A percentile compares a stretch with the other conserved stretches of the same genome.
phyloP scores from a whole-genome alignment of 164 flowering plant genomes.

The Pachysandra terminalis region DNA sequence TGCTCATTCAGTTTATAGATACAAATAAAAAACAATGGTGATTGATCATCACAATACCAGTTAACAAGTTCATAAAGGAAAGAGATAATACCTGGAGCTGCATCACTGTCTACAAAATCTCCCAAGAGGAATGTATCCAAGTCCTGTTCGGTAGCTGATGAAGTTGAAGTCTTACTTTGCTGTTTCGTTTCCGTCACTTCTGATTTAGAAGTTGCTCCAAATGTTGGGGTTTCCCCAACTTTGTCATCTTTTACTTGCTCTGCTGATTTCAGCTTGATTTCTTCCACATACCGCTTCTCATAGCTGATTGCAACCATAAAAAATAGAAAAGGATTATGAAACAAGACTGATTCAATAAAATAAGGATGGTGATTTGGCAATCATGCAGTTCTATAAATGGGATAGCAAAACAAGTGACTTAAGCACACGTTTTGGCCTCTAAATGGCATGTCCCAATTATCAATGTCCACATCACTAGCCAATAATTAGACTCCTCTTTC shows the following conservation, averaged over 20 bases:
- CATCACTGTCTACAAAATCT: conserved; percentile 91
- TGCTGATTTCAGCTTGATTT: conserved; percentile 34
- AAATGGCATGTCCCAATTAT: no score
- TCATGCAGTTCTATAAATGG: no score
- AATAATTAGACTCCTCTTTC: no score
- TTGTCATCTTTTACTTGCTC: conserved; percentile 39
- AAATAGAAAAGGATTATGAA: not conserved
- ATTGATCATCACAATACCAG: not conserved
- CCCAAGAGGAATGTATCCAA: conserved; percentile 93
- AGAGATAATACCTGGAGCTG: conserved; percentile 57
- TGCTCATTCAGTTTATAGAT: not conserved
- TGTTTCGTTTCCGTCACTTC: conserved; percentile 25
- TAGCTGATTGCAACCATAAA: conserved; percentile 35
- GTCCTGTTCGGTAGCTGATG: conserved; percentile 71
- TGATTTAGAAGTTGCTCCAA: conserved; percentile 30
- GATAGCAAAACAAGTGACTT: no score
- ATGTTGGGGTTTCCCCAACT: conserved; percentile 26
- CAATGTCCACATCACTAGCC: no score
- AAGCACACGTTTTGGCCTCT: no score
- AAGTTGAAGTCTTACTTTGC: conserved; percentile 37
- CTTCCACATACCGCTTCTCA: conserved; percentile 68
- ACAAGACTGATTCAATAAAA: not conserved
- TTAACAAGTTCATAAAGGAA: not conserved
- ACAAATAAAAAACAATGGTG: not conserved
- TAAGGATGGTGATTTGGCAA: no score